Base-by-base conservation (phyloP, 306 rosid genomes). In the Cucurbita argyrosperma region DNA sequence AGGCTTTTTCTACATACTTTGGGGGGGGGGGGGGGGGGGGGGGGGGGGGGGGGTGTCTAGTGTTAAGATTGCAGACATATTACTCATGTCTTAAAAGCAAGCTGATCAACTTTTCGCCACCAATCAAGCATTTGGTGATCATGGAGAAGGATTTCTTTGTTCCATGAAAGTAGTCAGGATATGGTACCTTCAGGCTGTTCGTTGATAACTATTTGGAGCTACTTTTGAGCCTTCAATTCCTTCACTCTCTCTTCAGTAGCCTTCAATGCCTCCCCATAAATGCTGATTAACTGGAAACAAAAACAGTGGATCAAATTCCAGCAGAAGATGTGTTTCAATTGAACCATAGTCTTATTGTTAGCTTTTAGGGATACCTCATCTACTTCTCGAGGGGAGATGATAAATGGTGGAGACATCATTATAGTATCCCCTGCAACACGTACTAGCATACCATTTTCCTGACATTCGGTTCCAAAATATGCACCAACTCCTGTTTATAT, bases 391-490 rank as follows among this genome's bases (percentile, higher is more conserved):
- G 88, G 86, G 52, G 96, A 75, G 7, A 95, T 85, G 13, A 87
- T 87, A 74, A 82, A 88, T 35, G 99, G 91, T n/a, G 99, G 99
- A 56, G 85, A 89, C 97, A 95, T 88, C 97, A 91, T 84, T 81
- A 88, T 91, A 78, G 5, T 84, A 84, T 95, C 96, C 47, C 96
- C 99, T 9, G 90, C 19, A 9, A 88, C 87, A 16, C 99, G 90
- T 60, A 89, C 91, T 67, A 91, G 75, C 99, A 95, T 84, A 54
- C 97, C 97, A 59, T 77, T 73, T 55, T 91, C 81, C 85, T 85
- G 74, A 74, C 99, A 95, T 77, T 87, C 82, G 2, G 90, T 91
- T 81, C 99, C 99, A 40, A 95, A 95, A 79, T 85, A 87, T 47
- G 96, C 89, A 10, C 84, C 91, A 4, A 95, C 3, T 60, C 91